These are phyloP conservation scores for Aspergillus cristatus DNA, from an alignment of 495 filamentous ascomycete species.

Conservation along the genomic window DNA sequence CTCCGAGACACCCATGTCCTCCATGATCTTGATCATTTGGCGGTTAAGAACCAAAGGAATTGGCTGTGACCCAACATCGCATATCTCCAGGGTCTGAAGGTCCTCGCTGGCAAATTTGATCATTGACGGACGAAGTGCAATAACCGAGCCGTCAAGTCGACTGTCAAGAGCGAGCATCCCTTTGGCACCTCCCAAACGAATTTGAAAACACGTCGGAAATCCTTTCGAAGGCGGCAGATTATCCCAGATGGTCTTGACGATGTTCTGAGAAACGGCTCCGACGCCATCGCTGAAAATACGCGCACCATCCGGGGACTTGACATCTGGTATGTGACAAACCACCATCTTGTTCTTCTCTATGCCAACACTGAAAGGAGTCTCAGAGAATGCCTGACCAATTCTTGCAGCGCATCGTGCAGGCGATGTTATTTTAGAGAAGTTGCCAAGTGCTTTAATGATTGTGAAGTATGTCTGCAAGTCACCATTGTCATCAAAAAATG, in stretches of 20 bases:
- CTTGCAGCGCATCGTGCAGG: constrained; percentile 72
- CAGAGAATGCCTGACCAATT: constrained; percentile 77
- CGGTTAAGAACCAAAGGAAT: constrained; percentile 64
- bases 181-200: constrained; percentile 54
- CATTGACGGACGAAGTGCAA: constrained; percentile 66
- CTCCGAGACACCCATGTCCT: constrained; percentile 53
- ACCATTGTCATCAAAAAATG: constrained; percentile 45
- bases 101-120: constrained; percentile 58
- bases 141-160: constrained; percentile 38
- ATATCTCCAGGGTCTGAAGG: constrained; percentile 58
- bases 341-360: constrained; percentile 10
- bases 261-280: constrained; percentile 54
- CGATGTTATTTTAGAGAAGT: constrained; percentile 52
- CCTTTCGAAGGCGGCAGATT: constrained; percentile 18
- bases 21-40: constrained; percentile 73
- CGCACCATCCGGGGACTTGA: constrained; percentile 19
- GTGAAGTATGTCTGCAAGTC: constrained; percentile 27
- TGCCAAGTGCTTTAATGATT: constrained; percentile 55
- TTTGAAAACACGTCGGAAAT: constrained; percentile 49
- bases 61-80: constrained; percentile 53
- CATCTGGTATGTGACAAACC: constrained; percentile 26
- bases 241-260: constrained; percentile 33
- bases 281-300: constrained; percentile 74
- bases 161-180: constrained; percentile 63
- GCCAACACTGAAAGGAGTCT: constrained; percentile 48